Evolutionary conservation across 768 basidiomycete genomes (phyloP).

Genomic region (Phylloporus sp.): DNA sequence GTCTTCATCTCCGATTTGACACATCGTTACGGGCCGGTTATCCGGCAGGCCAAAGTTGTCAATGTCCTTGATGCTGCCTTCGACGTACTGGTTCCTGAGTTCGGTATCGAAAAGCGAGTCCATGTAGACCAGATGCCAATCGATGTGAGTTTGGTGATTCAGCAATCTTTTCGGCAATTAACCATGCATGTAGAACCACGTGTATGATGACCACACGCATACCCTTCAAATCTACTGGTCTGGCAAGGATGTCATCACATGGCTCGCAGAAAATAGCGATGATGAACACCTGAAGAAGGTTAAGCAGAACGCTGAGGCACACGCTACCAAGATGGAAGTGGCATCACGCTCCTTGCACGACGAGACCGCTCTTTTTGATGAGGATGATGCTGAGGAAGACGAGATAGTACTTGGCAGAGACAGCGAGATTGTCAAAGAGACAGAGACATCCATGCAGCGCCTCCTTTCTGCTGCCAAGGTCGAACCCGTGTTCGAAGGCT

Average conservation of each 20-base stretch:
- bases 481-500: slow-evolving; percentile 77
- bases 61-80: slow-evolving; percentile 97
- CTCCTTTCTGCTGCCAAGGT: slow-evolving; percentile 69
- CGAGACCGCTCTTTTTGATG: slow-evolving; percentile 83
- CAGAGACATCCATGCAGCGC: slow-evolving; percentile 74
- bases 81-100: slow-evolving; percentile 93
- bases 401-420: slow-evolving; percentile 75
- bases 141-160: slow-evolving; percentile 52
- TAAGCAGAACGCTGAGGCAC: slow-evolving; percentile 87
- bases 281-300: slow-evolving; percentile 95
- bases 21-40: slow-evolving; percentile 89
- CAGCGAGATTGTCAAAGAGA: slow-evolving; percentile 33
- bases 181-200: slow-evolving; percentile 66
- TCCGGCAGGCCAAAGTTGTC: slow-evolving; percentile 92
- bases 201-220: slow-evolving; percentile 92
- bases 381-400: slow-evolving; percentile 76
- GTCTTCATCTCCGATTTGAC: slow-evolving; percentile 92
- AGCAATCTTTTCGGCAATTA: slow-evolving; percentile 3
- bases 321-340: slow-evolving; percentile 88
- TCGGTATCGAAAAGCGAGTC: slow-evolving; percentile 98
- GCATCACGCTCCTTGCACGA: slow-evolving; percentile 80
- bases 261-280: slow-evolving; percentile 92
- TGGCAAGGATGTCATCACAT: slow-evolving; percentile 85
- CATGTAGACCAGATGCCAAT: slow-evolving; percentile 99
- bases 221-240: slow-evolving; percentile 97